Evolutionary conservation across 2,329 filamentous ascomycete species (phyloP).

Genomic region (Calonectria naviculata): DNA sequence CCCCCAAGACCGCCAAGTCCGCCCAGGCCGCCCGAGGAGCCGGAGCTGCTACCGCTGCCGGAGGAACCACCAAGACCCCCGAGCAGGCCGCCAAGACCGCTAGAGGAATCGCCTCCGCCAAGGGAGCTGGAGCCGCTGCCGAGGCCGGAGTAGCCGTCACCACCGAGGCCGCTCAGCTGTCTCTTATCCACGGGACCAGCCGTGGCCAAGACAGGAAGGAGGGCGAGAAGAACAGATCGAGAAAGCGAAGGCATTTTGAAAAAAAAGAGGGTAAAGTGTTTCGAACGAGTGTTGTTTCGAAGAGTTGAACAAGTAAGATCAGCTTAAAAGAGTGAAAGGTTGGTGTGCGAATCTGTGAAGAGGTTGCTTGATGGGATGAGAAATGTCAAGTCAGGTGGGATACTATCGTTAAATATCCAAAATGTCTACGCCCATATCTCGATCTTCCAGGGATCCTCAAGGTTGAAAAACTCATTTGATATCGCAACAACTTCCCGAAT

Average conservation of each 20-base stretch:
- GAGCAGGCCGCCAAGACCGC: background rate
- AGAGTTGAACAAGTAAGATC: background rate
- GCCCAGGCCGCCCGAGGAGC: background rate
- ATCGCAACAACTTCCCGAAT: background rate
- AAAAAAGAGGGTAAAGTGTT: background rate
- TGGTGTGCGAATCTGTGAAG: background rate
- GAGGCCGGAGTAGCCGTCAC: background rate
- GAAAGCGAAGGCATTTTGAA: constrained; percentile 30
- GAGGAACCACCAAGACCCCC: background rate
- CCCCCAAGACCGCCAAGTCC: background rate
- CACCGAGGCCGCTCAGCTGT: background rate
- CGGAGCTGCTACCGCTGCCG: background rate
- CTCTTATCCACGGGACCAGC: constrained; percentile 32
- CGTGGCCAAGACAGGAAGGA: constrained; percentile 34
- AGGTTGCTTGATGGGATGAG: background rate
- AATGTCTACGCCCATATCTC: background rate
- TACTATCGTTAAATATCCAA: background rate
- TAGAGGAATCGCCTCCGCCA: constrained; percentile 18
- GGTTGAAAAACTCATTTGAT: background rate
- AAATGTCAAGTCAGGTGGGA: background rate
- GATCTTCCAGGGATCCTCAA: background rate
- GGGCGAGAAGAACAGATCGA: constrained; percentile 28
- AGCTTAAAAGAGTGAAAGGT: background rate
- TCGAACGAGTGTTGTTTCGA: background rate
- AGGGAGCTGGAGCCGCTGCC: background rate